phyloP scores from a whole-genome alignment of 768 basidiomycete species.

The Mycena galopus region DNA sequence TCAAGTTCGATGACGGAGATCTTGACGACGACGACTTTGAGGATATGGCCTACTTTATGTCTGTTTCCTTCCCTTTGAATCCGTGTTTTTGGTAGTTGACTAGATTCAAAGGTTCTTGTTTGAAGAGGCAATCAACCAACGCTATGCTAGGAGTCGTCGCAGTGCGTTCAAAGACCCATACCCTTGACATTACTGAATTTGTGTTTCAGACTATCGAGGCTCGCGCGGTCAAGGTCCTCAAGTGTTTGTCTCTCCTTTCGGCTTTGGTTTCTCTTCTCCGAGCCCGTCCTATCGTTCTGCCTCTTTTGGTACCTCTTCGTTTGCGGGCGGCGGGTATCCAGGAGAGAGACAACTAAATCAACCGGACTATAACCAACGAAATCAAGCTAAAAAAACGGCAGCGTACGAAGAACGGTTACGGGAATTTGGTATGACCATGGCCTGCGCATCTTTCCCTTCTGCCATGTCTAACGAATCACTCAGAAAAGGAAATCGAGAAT shows the following conservation, averaged over 20 bases:
- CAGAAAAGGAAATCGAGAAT: slow-evolving; percentile 50
- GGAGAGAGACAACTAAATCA: slow-evolving; percentile 34
- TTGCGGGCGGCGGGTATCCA: slow-evolving; percentile 37
- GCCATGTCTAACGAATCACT: not conserved
- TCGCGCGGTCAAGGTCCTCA: slow-evolving; percentile 35
- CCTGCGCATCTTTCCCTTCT: not conserved
- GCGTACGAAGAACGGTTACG: slow-evolving; percentile 49
- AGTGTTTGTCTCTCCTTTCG: not conserved
- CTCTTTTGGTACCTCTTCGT: slow-evolving; percentile 11
- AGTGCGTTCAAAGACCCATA: slow-evolving; percentile 37
- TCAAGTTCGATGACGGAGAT: slow-evolving; percentile 42
- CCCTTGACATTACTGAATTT: not conserved
- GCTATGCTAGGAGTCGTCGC: slow-evolving; percentile 42
- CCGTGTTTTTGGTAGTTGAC: slow-evolving; percentile 1
- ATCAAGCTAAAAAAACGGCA: slow-evolving; percentile 45
- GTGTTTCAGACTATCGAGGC: slow-evolving; percentile 44
- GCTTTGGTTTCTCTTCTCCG: not conserved
- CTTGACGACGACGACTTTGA: slow-evolving; percentile 47
- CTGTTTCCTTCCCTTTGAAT: not conserved
- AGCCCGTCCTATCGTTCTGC: not conserved
- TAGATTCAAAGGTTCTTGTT: slow-evolving; percentile 49
- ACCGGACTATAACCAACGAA: slow-evolving; percentile 32
- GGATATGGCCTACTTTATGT: slow-evolving; percentile 52
- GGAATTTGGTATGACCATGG: slow-evolving; percentile 46
- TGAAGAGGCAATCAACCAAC: slow-evolving; percentile 46